phyloP scores from a whole-genome alignment of 2,329 filamentous ascomycete genomes.

The Aspergillus sp. region DNA sequence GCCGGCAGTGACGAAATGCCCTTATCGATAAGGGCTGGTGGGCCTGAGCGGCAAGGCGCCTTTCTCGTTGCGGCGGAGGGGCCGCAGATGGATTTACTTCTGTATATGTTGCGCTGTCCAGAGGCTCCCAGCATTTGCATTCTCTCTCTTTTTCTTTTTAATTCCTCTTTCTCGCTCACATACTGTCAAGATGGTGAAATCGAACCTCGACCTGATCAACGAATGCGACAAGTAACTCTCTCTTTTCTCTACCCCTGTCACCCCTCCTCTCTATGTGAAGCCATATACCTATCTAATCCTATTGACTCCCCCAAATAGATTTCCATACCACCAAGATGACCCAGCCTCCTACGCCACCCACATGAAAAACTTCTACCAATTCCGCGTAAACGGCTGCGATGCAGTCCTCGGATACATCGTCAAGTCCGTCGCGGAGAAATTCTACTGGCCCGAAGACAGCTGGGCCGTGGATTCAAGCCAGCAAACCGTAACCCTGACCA shows the following conservation, averaged over 20 bases:
- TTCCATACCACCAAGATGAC: constrained; percentile 69
- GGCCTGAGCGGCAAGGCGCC: neutral
- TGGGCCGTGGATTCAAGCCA: constrained; percentile 60
- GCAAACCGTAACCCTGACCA: constrained; percentile 62
- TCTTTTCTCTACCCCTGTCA: neutral
- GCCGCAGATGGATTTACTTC: neutral
- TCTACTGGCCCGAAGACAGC: constrained; percentile 53
- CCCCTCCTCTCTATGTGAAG: constrained; percentile 10
- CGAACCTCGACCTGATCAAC: constrained; percentile 55
- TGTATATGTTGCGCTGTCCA: neutral
- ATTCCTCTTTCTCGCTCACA: neutral
- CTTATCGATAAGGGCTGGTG: constrained; percentile 31
- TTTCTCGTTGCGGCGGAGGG: neutral
- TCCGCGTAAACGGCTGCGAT: constrained; percentile 67
- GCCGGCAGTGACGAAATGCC: constrained; percentile 27
- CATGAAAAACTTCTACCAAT: constrained; percentile 56
- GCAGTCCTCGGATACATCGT: constrained; percentile 63
- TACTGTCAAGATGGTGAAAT: constrained; percentile 33
- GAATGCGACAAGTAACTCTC: constrained; percentile 54
- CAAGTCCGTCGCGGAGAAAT: constrained; percentile 45
- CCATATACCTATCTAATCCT: neutral
- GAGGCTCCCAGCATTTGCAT: neutral
- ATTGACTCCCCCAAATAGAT: constrained; percentile 51
- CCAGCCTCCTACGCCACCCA: constrained; percentile 56
- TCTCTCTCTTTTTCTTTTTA: neutral